These are phyloP conservation scores for Polyporus arcularius DNA, from an alignment of 768 basidiomycete genomes.

Conservation along the genomic window DNA sequence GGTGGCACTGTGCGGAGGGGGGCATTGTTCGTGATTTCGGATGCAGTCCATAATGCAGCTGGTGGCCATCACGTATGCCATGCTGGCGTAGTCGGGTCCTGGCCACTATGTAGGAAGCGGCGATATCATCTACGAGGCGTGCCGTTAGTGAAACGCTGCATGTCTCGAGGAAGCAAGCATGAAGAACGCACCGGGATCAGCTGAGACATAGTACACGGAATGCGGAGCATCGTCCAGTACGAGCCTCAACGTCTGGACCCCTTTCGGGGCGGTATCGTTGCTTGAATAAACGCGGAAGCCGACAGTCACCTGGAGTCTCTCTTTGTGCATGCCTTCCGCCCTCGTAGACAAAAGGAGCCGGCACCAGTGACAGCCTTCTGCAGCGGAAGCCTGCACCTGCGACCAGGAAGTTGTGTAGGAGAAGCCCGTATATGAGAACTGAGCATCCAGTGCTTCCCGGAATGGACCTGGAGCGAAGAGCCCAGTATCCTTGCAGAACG, in stretches of 20 bases:
- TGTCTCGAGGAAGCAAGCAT: background rate
- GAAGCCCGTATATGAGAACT: background rate
- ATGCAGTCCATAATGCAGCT: constrained; percentile 1
- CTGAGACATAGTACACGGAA: constrained; percentile 4
- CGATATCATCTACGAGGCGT: constrained; percentile 7
- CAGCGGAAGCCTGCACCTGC: constrained; percentile 1
- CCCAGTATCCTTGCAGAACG: constrained; percentile 3
- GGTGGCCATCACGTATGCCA: background rate
- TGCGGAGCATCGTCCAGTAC: constrained; percentile 2
- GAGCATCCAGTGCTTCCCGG: constrained; percentile 1
- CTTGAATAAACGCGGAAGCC: background rate
- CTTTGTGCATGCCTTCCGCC: background rate
- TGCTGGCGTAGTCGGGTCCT: background rate
- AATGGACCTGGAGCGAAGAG: constrained; percentile 6
- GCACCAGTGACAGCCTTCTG: constrained; percentile 5
- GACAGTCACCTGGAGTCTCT: background rate
- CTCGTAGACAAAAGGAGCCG: background rate
- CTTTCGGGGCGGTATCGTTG: constrained; percentile 5
- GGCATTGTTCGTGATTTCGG: constrained; percentile 3
- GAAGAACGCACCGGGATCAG: constrained; percentile 1
- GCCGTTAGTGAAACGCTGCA: too few relatives aligned
- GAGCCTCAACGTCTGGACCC: constrained; percentile 5
- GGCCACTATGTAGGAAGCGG: background rate
- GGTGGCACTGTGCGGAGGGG: background rate
- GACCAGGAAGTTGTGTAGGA: constrained; percentile 2